These are phyloP conservation scores for Mycena leptocephala DNA, from an alignment of 768 basidiomycete genomes.

Conservation along the genomic window DNA sequence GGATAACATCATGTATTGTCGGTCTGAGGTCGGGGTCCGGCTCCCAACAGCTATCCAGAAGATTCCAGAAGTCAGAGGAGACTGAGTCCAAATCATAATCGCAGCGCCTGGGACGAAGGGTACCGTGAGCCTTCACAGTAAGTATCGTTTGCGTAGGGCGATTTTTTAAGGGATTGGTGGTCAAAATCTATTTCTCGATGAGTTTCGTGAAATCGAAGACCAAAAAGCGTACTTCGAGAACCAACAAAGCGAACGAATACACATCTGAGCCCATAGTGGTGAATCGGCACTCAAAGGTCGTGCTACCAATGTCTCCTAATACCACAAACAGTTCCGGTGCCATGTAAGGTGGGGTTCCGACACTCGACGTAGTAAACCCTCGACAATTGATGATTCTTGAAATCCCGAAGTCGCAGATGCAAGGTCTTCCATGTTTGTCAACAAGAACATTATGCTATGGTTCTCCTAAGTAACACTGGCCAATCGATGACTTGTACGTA, in stretches of 20 bases:
- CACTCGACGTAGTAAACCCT: constrained; percentile 23
- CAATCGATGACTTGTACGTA: background rate
- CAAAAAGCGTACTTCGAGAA: constrained; percentile 16
- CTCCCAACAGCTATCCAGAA: background rate
- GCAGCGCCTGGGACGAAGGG: background rate
- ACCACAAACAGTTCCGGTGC: constrained; percentile 27
- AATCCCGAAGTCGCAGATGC: constrained; percentile 30
- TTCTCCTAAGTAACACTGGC: background rate
- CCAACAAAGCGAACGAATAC: constrained; percentile 27
- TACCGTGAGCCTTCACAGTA: background rate
- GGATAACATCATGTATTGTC: background rate
- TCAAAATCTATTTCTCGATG: background rate
- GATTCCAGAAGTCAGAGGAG: background rate
- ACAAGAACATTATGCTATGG: constrained; percentile 30
- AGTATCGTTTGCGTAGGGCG: background rate
- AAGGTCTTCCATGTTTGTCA: background rate
- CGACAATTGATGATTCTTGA: constrained; percentile 15
- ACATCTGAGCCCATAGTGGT: constrained; percentile 22
- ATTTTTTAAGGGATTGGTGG: background rate
- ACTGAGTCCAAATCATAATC: background rate
- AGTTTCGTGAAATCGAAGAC: background rate
- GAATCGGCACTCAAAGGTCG: background rate
- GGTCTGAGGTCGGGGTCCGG: background rate
- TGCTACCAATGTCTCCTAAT: background rate
- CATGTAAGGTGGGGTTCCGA: constrained; percentile 26